phyloP scores from a whole-genome alignment of 768 basidiomycete species.

The Boletus rufocinnamomeus region DNA sequence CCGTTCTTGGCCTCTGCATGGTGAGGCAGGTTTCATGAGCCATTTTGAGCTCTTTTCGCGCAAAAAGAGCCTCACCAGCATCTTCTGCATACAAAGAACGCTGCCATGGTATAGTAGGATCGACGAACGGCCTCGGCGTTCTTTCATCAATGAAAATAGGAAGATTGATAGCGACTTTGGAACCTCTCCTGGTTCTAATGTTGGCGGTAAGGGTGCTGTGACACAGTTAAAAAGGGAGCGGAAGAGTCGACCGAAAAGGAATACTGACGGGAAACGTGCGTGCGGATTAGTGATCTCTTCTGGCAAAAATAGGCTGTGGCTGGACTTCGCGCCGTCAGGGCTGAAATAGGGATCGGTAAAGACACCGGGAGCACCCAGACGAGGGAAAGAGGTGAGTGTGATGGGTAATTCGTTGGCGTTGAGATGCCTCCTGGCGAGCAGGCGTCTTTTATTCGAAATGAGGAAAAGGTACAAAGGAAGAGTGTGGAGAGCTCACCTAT shows the following conservation, averaged over 20 bases:
- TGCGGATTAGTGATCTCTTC: conserved; percentile 97
- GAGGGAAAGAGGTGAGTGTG: conserved; percentile 94
- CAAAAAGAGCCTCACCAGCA: conserved; percentile 51
- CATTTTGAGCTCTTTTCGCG: conserved; percentile 7
- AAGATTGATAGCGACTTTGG: conserved; percentile 94
- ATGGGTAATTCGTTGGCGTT: conserved; percentile 85
- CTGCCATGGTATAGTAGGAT: conserved; percentile 90
- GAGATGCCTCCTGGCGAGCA: conserved; percentile 80
- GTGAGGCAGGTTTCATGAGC: conserved; percentile 6
- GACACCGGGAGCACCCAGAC: conserved; percentile 82
- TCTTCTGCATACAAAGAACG: conserved; percentile 84
- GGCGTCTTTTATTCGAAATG: conserved; percentile 54
- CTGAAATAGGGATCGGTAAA: conserved; percentile 91
- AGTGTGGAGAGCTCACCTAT: conserved; percentile 53
- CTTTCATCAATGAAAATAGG: conserved; percentile 88
- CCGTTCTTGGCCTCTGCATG: conserved; percentile 81
- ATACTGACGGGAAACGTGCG: conserved; percentile 92
- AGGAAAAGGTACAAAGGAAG: conserved; percentile 6
- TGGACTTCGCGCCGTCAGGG: conserved; percentile 76
- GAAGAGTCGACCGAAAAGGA: conserved; percentile 11
- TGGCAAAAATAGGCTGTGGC: conserved; percentile 91
- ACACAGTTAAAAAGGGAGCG: conserved; percentile 15
- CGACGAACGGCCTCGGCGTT: conserved; percentile 88
- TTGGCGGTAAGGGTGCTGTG: conserved; percentile 94
- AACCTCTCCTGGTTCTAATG: conserved; percentile 85